Evolutionary conservation across 106 monocot species (phyloP), one percentile per base, ranked within the genome.

Genomic region (Dioscorea dumetorum): DNA sequence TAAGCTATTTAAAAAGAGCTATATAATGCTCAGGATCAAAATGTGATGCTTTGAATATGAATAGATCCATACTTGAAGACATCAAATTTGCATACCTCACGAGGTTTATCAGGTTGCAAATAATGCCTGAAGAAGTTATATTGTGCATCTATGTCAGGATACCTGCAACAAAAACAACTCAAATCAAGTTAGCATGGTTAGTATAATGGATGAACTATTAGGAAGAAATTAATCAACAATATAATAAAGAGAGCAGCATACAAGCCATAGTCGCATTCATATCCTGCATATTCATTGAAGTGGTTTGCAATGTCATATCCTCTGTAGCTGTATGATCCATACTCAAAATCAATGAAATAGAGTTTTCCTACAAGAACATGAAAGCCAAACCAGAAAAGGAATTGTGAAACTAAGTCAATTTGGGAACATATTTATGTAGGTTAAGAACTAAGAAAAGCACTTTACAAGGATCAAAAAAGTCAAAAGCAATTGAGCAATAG

Each of bases 321-420:
- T 82, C 97, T 84, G 62, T 87, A 97, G 78, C 84, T 97, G 80
- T 97, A 97, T 68, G 97, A 92, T n/a, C 97, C 92, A 80, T 97
- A 97, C 82, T 92, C 97, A 21, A 92, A 97, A 75, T 97, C 97
- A 63, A 92, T 97, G 78, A 92, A 81, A 70, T 92, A 87, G 34
- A 97, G 92, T 63, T 89, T 95, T 24, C 76, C 95, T 97, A 77
- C 5, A 58, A 82, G 53, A 52, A 62, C 10, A 49, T 22, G 15
- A 41, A 41, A 52, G 21, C 50, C 16, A 67, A 60, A 22, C 15
- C 16, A 52, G 28, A 28, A 28, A 65, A 33, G 54, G 19, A 9
- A 56, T 19, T 2, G 5, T 56, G 15, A 56, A 56, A 0, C 5
- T 0, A 56, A 18, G 54, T 56, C 54, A 56, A 19, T 56, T 19